Evolutionary conservation across 257 asterid genomes (phyloP).

Genomic region (Euphrasia confusa): DNA sequence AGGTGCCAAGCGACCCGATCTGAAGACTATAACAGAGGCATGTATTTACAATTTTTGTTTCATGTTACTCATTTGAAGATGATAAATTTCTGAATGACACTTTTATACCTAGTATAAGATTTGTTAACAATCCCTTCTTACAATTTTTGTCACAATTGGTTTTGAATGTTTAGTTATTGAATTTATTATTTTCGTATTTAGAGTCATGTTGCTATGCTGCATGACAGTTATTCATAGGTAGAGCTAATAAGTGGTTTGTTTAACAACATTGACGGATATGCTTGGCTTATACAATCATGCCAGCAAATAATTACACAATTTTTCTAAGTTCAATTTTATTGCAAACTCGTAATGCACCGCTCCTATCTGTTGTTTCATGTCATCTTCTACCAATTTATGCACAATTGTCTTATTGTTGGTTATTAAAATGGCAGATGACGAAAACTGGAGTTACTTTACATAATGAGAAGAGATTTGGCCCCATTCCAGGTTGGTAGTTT

Average conservation of each 20-base stretch:
- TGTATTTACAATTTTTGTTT: neutral
- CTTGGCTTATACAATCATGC: neutral
- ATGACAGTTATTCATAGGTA: neutral
- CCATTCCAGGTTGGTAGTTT: conserved; percentile 66
- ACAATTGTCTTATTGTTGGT: conserved; percentile 8
- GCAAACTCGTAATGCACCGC: neutral
- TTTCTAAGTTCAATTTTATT: neutral
- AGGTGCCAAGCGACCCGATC: no score
- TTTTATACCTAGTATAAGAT: neutral
- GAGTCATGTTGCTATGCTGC: neutral
- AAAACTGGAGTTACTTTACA: conserved; percentile 30
- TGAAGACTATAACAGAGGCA: no score
- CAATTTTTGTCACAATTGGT: neutral
- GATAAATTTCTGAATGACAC: neutral
- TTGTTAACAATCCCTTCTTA: neutral
- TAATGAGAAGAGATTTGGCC: conserved; percentile 49
- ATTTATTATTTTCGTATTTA: no score
- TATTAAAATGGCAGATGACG: conserved; percentile 55
- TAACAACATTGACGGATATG: neutral
- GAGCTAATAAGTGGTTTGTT: neutral
- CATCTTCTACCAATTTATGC: neutral
- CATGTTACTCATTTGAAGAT: neutral
- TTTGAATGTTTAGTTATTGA: neutral
- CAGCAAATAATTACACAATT: neutral
- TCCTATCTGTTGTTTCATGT: conserved; percentile 4